phyloP scores from a whole-genome alignment of 345 rosid species.

The Citrus glauca region DNA sequence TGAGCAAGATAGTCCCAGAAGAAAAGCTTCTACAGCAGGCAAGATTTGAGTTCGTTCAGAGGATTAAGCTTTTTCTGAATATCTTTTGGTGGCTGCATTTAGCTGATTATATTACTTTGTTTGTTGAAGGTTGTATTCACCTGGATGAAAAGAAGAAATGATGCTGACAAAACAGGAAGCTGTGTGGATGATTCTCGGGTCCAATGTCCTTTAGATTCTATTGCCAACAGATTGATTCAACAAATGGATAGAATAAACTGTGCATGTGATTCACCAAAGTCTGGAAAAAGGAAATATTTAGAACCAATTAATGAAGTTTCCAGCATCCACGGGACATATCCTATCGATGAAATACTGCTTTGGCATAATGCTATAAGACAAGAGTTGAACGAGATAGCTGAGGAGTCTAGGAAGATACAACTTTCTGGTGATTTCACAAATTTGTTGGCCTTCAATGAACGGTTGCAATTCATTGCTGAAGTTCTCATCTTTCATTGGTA shows the following conservation, averaged over 20 bases:
- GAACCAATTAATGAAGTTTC: slow-evolving; percentile 38
- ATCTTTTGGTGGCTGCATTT: slow-evolving; percentile 1
- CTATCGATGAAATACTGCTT: slow-evolving; percentile 78
- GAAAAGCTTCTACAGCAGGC: slow-evolving; percentile 65
- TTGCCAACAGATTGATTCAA: slow-evolving; percentile 31
- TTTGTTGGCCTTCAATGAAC: slow-evolving; percentile 71
- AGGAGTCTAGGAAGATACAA: slow-evolving; percentile 77
- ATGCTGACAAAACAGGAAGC: slow-evolving; percentile 17
- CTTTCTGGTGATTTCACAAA: slow-evolving; percentile 68
- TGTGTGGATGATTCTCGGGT: slow-evolving; percentile 31
- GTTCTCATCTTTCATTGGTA: slow-evolving; percentile 94
- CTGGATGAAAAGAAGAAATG: slow-evolving; percentile 65
- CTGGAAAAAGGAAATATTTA: slow-evolving; percentile 66
- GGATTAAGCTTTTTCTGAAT: slow-evolving; percentile 1
- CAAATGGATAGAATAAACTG: slow-evolving; percentile 38
- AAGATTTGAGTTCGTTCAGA: slow-evolving; percentile 15
- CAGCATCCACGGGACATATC: slow-evolving; percentile 36
- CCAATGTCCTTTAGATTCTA: slow-evolving; percentile 34
- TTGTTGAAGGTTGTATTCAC: slow-evolving; percentile 65
- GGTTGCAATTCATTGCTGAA: slow-evolving; percentile 84
- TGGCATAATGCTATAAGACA: slow-evolving; percentile 88
- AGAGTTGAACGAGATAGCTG: slow-evolving; percentile 79
- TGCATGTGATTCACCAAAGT: slow-evolving; percentile 50
- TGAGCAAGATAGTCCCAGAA: slow-evolving; percentile 56
- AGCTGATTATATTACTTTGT: slow-evolving; percentile 4